Percentiles rank a stretch among this genome's conserved stretches.
phyloP scores from a whole-genome alignment of 352 stramenopile species.

The Pythium aristosporum region DNA sequence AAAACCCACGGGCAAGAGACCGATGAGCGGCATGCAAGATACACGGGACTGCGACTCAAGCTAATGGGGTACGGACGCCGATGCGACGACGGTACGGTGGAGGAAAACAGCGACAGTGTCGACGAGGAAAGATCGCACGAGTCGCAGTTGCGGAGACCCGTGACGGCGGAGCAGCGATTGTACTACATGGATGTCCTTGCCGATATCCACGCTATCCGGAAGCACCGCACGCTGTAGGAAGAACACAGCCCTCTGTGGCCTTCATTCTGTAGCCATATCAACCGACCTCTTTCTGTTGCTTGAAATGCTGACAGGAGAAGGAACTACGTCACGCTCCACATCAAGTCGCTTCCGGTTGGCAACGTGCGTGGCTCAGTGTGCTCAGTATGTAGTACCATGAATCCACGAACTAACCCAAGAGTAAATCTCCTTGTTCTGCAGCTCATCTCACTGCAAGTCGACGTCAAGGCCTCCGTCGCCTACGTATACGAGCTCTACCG shows the following conservation, averaged over 20 bases:
- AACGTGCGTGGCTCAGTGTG: conserved; percentile 36
- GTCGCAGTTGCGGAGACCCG: conserved; percentile 3
- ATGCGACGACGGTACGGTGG: not conserved
- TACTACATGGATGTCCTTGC: conserved; percentile 59
- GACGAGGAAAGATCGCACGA: conserved; percentile 2
- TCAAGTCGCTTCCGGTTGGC: conserved; percentile 77
- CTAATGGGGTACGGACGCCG: conserved; percentile 34
- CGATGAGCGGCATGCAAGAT: conserved; percentile 35
- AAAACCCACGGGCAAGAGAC: conserved; percentile 55
- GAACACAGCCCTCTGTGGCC: not conserved
- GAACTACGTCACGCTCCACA: conserved; percentile 62
- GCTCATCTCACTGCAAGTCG: conserved; percentile 58
- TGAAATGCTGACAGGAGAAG: conserved; percentile 30
- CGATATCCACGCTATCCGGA: conserved; percentile 50
- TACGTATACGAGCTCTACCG: conserved; percentile 83
- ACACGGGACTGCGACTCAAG: conserved; percentile 49
- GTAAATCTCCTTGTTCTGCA: conserved; percentile 6
- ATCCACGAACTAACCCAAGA: too few species aligned
- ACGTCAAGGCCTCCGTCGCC: conserved; percentile 47
- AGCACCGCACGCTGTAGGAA: conserved; percentile 58
- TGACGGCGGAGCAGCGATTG: conserved; percentile 19
- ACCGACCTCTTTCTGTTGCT: not conserved
- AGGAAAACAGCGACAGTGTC: not conserved
- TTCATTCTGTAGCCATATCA: not conserved
- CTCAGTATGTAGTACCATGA: not conserved